Conservation (phyloP, 1,139 yeast species). For the Blastobotrys apis region DNA sequence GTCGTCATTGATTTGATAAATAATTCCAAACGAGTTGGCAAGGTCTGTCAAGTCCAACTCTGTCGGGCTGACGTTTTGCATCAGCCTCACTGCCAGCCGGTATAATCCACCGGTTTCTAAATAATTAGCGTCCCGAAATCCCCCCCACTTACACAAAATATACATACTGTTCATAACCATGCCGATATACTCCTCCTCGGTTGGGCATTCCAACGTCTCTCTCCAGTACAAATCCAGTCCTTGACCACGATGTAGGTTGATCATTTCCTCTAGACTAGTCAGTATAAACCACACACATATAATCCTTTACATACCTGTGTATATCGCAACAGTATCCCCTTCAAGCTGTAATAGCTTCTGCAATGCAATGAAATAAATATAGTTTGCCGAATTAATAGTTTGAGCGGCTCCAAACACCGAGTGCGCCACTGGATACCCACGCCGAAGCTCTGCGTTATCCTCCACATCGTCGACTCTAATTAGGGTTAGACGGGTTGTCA, state of each 20-base stretch:
- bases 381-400: conserved; percentile 78
- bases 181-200: conserved; percentile 59
- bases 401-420: conserved; percentile 67
- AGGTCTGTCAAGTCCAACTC: conserved; percentile 46
- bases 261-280: conserved; percentile 73
- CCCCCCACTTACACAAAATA: not conserved
- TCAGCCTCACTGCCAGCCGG: conserved; percentile 62
- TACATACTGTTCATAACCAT: conserved; percentile 69
- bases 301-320: conserved; percentile 7
- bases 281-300: no score
- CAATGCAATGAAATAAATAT: conserved; percentile 73
- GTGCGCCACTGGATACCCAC: conserved; percentile 81
- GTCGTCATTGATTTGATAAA: conserved; percentile 83
- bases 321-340: conserved; percentile 18
- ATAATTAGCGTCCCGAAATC: not conserved
- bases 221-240: conserved; percentile 88
- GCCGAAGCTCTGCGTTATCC: conserved; percentile 61
- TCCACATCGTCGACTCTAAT: conserved; percentile 80
- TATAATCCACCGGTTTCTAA: conserved; percentile 78
- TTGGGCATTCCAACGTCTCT: conserved; percentile 60
- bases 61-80: conserved; percentile 41
- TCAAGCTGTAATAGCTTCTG: conserved; percentile 42
- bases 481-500: no score
- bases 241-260: conserved; percentile 82
- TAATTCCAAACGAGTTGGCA: conserved; percentile 73